Conservation (phyloP, 106 monocot genomes). For the Dioscorea alata region DNA sequence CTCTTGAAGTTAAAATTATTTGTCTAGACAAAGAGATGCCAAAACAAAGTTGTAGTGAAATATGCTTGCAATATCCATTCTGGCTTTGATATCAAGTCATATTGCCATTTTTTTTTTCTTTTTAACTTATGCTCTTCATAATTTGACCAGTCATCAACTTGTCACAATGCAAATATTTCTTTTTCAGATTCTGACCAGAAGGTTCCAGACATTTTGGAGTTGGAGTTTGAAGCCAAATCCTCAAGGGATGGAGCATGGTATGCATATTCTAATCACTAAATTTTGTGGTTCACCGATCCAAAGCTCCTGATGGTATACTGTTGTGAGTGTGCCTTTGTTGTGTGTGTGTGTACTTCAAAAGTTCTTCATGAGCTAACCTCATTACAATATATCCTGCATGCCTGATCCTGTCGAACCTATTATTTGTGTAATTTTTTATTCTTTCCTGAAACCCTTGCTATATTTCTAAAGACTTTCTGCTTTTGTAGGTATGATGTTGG, state of each 20-base stretch:
- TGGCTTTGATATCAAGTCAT: too few relatives aligned
- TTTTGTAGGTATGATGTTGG: slow-evolving; percentile 60
- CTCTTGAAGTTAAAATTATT: background rate
- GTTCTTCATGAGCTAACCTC: too few relatives aligned
- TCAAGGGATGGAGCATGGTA: slow-evolving; percentile 37
- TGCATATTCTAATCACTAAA: background rate
- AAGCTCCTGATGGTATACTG: background rate
- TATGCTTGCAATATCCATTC: too few relatives aligned
- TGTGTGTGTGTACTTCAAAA: too few relatives aligned
- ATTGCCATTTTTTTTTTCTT: too few relatives aligned
- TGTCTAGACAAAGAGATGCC: background rate
- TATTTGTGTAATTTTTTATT: too few relatives aligned
- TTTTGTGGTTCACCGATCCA: background rate
- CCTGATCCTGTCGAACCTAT: slow-evolving; percentile 4
- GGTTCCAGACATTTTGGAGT: slow-evolving; percentile 15
- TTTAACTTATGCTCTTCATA: too few relatives aligned
- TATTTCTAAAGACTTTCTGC: too few relatives aligned
- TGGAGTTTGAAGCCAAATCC: slow-evolving; percentile 39
- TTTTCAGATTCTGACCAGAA: slow-evolving; percentile 19
- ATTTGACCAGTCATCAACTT: too few relatives aligned
- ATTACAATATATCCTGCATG: background rate
- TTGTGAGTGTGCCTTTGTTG: background rate
- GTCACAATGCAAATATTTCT: too few relatives aligned
- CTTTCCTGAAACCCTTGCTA: too few relatives aligned
- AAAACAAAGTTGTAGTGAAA: too few relatives aligned